Conservation (phyloP, 2,329 filamentous ascomycete species). For the Aspergillus transmontanensis region DNA sequence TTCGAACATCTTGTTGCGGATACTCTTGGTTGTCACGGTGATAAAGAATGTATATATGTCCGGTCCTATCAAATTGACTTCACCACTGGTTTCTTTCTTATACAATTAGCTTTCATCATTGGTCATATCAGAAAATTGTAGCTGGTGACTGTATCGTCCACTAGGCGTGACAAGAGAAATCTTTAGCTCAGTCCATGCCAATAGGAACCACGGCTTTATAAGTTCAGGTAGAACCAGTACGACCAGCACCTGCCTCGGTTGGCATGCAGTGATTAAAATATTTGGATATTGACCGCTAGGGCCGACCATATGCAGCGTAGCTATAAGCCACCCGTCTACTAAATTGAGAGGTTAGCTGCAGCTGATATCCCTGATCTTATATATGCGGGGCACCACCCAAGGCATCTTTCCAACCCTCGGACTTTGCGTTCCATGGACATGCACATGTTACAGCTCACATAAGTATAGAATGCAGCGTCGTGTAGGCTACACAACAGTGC, state of each 20-base stretch:
- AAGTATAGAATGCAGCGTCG: no score
- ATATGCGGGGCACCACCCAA: neutral
- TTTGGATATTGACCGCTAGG: neutral
- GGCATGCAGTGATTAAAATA: neutral
- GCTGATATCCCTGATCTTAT: neutral
- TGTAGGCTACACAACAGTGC: no score
- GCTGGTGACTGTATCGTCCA: no score
- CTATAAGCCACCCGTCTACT: neutral
- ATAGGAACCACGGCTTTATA: neutral
- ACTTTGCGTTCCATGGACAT: no score
- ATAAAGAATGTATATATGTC: neutral
- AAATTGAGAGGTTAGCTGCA: neutral
- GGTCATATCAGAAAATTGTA: neutral
- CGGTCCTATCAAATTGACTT: neutral
- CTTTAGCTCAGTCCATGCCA: neutral
- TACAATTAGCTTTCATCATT: neutral
- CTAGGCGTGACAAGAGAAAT: no score
- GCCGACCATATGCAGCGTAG: neutral
- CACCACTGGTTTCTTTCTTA: neutral
- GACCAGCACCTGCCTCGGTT: neutral
- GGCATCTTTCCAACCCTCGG: neutral
- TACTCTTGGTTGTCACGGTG: neutral
- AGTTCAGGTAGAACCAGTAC: neutral
- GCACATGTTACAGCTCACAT: no score
- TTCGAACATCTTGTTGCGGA: neutral